Evolutionary conservation across 768 basidiomycete genomes (phyloP), one percentile per base, ranked within the genome.

Genomic region (Leucogyrophana mollusca): DNA sequence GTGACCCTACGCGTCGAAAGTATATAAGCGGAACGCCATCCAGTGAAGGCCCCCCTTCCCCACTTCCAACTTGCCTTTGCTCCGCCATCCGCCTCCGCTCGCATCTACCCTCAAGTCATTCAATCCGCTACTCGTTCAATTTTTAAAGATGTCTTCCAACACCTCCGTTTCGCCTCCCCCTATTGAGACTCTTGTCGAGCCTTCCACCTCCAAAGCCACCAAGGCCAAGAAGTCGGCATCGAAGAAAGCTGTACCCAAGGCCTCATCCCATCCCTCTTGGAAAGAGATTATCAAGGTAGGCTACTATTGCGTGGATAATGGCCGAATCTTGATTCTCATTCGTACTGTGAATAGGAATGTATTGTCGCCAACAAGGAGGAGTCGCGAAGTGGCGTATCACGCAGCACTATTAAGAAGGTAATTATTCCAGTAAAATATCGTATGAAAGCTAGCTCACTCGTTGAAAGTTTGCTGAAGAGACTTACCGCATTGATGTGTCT

Each of bases 331-430:
- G n/a, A 13, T 38, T 24, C 17, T n/a, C 38, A 41, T 30, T 22
- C 33, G 17, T 14, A 25, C 11, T 27, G 23, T n/a, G 4, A 35
- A 20, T 51, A 89, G 87, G 87, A 85, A 64, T 85, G 83, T 57
- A 85, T 92, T 61, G 58, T 69, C 45, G 71, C 65, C 35, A 69
- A 84, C 65, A 79, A 78, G 57, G 81, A 83, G 34, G 83, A 86
- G 38, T 70, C 73, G 24, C 82, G 88, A 45, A 59, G 67, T 48
- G 89, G 88, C 51, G 88, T 90, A 32, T 90, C 88, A 10, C 78
- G 90, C 43, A 66, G 70, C 16, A 75, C 76, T 10, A 85, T 92
- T 67, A 92, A 92, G 83, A 87, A 87, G 77, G 83, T 87, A 50
- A 53, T 79, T 79, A 9, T 38, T 37, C 37, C 1, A 30, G 8